phyloP scores from a whole-genome alignment of 2,329 filamentous ascomycete species.

The Reticulascus tulasneorum region DNA sequence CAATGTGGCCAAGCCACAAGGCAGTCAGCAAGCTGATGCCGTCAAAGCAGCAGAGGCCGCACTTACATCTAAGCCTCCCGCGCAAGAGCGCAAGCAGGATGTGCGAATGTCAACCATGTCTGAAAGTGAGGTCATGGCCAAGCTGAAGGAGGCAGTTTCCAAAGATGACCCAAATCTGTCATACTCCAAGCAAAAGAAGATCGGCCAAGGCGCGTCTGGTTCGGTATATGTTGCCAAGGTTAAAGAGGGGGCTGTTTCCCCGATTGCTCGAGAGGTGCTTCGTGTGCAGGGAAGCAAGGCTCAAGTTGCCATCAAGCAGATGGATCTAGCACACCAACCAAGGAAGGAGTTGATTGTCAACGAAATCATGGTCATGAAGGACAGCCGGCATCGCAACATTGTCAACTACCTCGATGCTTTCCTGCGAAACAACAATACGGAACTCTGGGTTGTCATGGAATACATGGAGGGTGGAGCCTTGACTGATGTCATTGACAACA shows the following conservation, averaged over 20 bases:
- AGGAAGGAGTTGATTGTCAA: conserved; percentile 98
- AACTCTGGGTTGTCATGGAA: conserved; percentile 99
- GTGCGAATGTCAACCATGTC: conserved; percentile 98
- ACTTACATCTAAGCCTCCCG: conserved; percentile 74
- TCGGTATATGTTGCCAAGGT: conserved; percentile 98
- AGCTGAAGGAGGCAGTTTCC: conserved; percentile 88
- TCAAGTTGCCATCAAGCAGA: conserved; percentile 98
- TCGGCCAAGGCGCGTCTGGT: conserved; percentile 95
- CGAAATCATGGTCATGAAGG: conserved; percentile 99
- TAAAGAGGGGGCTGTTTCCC: conserved; percentile 81
- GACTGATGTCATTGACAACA: conserved; percentile 99
- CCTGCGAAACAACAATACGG: conserved; percentile 86
- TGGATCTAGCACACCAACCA: conserved; percentile 96
- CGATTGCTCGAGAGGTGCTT: conserved; percentile 72
- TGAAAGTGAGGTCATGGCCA: conserved; percentile 94
- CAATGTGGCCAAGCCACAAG: conserved; percentile 66
- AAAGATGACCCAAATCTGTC: conserved; percentile 92
- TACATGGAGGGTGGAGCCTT: conserved; percentile 98
- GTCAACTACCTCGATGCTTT: conserved; percentile 98
- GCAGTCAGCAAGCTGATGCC: conserved; percentile 54
- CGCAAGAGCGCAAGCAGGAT: conserved; percentile 77
- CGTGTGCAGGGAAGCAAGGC: conserved; percentile 75
- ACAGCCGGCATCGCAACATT: conserved; percentile 96
- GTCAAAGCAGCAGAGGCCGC: conserved; percentile 89
- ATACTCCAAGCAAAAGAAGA: conserved; percentile 99